Evolutionary conservation across 495 filamentous ascomycete species (phyloP).

Genomic region (Entonaema liquescens): DNA sequence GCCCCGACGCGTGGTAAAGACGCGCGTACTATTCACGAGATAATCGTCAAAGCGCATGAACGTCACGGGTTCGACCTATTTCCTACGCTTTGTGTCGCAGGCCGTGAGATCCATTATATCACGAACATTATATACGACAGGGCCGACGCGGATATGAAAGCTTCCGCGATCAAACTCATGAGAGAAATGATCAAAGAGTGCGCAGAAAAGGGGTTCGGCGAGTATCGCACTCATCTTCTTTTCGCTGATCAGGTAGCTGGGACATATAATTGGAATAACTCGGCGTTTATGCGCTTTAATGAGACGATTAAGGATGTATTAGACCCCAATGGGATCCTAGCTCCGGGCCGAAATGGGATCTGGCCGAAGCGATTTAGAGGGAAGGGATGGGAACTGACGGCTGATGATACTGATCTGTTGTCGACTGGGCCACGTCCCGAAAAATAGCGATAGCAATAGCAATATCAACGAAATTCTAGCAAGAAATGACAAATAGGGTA

Average conservation of each 20-base stretch:
- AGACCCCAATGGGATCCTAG: constrained; percentile 61
- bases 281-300: constrained; percentile 59
- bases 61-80: constrained; percentile 62
- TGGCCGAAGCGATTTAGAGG: constrained; percentile 59
- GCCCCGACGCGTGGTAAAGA: constrained; percentile 60
- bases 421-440: constrained; percentile 32
- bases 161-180: constrained; percentile 49
- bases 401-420: constrained; percentile 38
- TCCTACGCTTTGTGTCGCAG: constrained; percentile 59
- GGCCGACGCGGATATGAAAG: constrained; percentile 45
- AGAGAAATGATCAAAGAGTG: constrained; percentile 53
- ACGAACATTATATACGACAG: constrained; percentile 58
- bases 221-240: constrained; percentile 62
- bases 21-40: constrained; percentile 55
- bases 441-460: constrained; percentile 6
- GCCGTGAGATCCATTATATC: constrained; percentile 66
- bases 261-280: constrained; percentile 61
- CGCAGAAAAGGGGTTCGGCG: constrained; percentile 57
- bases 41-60: constrained; percentile 50
- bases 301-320: constrained; percentile 60
- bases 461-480: constrained; percentile 10
- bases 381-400: constrained; percentile 50
- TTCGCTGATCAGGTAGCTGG: constrained; percentile 62
- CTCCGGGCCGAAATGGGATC: constrained; percentile 60
- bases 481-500: constrained; percentile 26